phyloP scores from a whole-genome alignment of 2,329 filamentous ascomycete species.

The Colletotrichum shisoi region DNA sequence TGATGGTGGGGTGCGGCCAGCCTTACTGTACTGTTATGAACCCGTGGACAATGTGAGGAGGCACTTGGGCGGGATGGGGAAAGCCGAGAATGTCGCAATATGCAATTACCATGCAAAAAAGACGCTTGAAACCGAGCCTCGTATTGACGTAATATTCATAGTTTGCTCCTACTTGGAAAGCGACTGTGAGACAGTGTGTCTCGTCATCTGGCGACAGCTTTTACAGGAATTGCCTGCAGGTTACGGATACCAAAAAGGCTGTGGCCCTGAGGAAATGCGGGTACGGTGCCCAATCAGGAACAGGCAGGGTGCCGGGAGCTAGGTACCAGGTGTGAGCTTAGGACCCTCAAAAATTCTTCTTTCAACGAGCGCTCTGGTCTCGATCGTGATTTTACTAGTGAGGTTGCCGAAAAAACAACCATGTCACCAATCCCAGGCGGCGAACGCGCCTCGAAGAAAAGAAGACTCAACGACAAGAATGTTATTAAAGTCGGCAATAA shows the following conservation, averaged over 20 bases:
- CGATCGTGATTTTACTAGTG: not conserved
- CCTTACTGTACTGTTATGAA: not conserved
- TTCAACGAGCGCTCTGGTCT: not conserved
- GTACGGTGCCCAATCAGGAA: not conserved
- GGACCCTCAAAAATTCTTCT: constrained; percentile 36
- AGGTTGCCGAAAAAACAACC: not conserved
- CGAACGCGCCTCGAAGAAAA: constrained; percentile 50
- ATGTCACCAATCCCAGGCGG: constrained; percentile 40
- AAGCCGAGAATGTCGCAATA: constrained; percentile 13
- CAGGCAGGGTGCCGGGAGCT: not conserved
- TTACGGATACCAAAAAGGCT: not conserved
- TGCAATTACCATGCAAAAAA: not conserved
- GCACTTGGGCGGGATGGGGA: not conserved
- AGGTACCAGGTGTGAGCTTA: too few relatives aligned
- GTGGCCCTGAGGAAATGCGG: constrained; percentile 15
- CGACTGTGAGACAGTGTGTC: not conserved
- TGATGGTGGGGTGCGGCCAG: not conserved
- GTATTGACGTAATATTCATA: not conserved
- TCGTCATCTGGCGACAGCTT: not conserved
- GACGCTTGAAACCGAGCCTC: not conserved
- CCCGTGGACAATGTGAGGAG: not conserved
- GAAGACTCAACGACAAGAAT: constrained; percentile 48
- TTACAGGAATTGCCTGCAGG: not conserved
- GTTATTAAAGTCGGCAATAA: constrained; percentile 59
- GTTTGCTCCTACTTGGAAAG: not conserved